Percentiles rank a stretch among this genome's conserved stretches.
phyloP scores from a whole-genome alignment of 495 filamentous ascomycete genomes.

The Letharia columbiana region DNA sequence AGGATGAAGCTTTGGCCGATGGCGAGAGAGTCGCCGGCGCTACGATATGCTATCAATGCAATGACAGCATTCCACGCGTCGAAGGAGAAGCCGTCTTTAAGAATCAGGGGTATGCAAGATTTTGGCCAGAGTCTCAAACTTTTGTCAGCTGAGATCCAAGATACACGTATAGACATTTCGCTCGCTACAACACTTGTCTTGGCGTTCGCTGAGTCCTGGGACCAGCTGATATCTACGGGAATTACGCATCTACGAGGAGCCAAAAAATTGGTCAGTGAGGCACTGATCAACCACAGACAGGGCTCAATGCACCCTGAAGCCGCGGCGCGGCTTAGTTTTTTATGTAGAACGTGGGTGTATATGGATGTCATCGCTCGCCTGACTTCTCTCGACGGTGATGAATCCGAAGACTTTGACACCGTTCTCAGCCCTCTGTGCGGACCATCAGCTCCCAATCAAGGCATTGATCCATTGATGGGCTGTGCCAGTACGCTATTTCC shows the following conservation, averaged over 20 bases:
- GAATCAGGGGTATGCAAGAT: constrained; percentile 62
- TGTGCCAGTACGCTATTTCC: constrained; percentile 66
- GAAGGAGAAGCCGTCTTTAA: constrained; percentile 46
- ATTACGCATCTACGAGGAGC: constrained; percentile 66
- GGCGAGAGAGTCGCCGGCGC: constrained; percentile 53
- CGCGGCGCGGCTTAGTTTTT: constrained; percentile 52
- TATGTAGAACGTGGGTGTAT: constrained; percentile 74
- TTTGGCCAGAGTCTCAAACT: constrained; percentile 57
- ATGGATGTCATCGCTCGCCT: constrained; percentile 75
- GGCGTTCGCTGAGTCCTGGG: constrained; percentile 73
- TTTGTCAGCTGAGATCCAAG: constrained; percentile 49
- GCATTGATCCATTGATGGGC: constrained; percentile 71
- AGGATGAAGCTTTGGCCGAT: constrained; percentile 66
- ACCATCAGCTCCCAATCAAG: constrained; percentile 39
- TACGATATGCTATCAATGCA: constrained; percentile 68
- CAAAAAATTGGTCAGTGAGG: constrained; percentile 53
- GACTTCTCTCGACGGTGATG: constrained; percentile 56
- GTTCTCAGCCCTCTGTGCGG: constrained; percentile 32
- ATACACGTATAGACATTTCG: constrained; percentile 57
- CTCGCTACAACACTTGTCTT: constrained; percentile 66
- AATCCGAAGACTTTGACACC: constrained; percentile 45
- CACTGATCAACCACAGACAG: constrained; percentile 39
- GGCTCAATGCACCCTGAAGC: constrained; percentile 34
- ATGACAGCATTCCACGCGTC: constrained; percentile 71
- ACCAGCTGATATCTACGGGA: constrained; percentile 65